phyloP scores from a whole-genome alignment of 345 rosid species.

The Rubroshorea leprosula region DNA sequence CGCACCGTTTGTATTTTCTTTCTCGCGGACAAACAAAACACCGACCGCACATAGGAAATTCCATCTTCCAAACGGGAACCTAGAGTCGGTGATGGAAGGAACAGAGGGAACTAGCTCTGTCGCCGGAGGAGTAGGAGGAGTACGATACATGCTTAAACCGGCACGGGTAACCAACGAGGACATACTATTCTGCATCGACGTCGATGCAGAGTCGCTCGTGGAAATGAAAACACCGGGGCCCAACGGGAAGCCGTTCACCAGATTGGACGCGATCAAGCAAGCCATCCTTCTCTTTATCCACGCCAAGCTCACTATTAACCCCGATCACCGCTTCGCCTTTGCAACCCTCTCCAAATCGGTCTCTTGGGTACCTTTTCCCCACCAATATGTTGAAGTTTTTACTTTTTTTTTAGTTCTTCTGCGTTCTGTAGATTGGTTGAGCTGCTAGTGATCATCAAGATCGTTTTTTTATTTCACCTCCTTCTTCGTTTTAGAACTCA shows the following conservation, averaged over 20 bases:
- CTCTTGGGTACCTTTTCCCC: slow-evolving; percentile 58
- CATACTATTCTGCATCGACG: too few relatives aligned
- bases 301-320: slow-evolving; percentile 76
- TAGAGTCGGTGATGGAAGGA: slow-evolving; percentile 34
- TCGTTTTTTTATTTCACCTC: too few relatives aligned
- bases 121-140: slow-evolving; percentile 17
- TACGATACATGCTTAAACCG: slow-evolving; percentile 51
- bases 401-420: too few relatives aligned
- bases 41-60: too few relatives aligned
- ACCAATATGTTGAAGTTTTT: too few relatives aligned
- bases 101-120: slow-evolving; percentile 31
- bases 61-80: too few relatives aligned
- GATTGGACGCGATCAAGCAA: slow-evolving; percentile 77
- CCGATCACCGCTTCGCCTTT: slow-evolving; percentile 94
- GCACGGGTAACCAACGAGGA: slow-evolving; percentile 57
- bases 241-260: slow-evolving; percentile 57
- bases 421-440: too few relatives aligned
- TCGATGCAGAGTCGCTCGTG: slow-evolving; percentile 60
- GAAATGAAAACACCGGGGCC: slow-evolving; percentile 77
- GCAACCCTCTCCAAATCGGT: slow-evolving; percentile 72
- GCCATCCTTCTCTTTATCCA: slow-evolving; percentile 74
- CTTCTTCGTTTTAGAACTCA: too few relatives aligned
- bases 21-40: too few relatives aligned
- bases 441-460: too few relatives aligned
- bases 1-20: too few relatives aligned